These are phyloP conservation scores for Isabelozyma gotoi DNA, from an alignment of 805 yeast species.

Conservation along the genomic window DNA sequence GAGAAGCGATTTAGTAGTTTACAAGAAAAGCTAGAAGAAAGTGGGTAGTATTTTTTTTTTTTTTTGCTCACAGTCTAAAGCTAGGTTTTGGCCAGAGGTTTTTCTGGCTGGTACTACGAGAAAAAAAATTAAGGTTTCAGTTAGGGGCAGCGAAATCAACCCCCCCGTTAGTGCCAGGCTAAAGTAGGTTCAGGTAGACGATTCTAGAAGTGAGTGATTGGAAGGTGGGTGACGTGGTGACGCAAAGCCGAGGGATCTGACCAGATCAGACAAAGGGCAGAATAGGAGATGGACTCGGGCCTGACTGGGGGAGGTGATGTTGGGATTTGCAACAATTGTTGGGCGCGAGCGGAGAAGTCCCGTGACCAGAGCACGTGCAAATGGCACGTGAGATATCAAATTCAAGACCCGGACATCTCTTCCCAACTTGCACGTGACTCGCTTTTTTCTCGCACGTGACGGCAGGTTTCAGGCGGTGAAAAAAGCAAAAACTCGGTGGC, in stretches of 20 bases:
- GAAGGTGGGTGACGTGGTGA: too few species aligned
- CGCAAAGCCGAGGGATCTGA: too few species aligned
- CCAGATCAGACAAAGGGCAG: background rate
- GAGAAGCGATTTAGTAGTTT: too few species aligned
- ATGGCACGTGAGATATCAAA: background rate
- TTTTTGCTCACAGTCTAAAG: too few species aligned
- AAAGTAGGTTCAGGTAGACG: conserved; percentile 1
- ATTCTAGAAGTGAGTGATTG: background rate
- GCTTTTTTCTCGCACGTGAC: background rate
- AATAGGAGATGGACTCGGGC: background rate
- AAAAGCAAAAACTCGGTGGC: background rate
- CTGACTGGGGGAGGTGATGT: background rate
- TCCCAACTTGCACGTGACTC: background rate
- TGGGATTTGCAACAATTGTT: background rate
- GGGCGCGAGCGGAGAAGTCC: background rate
- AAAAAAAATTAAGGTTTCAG: too few species aligned
- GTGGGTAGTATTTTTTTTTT: too few species aligned
- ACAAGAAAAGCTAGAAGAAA: too few species aligned
- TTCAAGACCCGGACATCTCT: too few species aligned
- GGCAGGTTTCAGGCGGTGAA: background rate
- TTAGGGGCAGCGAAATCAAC: too few species aligned
- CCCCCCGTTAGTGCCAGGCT: too few species aligned
- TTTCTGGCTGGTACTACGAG: too few species aligned
- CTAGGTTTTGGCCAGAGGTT: too few species aligned
- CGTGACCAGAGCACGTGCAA: background rate